Evolutionary conservation across 352 stramenopile species (phyloP).

Genomic region (Globisporangium paroecandrum): DNA sequence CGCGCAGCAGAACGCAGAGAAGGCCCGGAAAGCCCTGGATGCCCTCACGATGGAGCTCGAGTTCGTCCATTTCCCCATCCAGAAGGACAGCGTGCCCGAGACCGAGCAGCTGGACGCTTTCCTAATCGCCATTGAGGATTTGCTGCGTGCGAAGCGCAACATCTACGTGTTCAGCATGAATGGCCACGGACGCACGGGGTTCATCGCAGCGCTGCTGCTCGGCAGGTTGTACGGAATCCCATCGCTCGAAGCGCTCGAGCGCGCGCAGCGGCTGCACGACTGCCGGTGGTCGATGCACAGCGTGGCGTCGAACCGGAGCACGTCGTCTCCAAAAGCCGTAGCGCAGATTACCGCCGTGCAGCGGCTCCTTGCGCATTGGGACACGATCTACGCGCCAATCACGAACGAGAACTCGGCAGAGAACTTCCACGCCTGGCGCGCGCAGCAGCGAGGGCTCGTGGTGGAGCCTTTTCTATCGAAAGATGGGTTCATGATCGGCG

Average conservation of each 20-base stretch:
- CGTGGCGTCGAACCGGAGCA: constrained; percentile 29
- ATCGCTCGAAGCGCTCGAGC: constrained; percentile 52
- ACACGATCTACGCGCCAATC: constrained; percentile 64
- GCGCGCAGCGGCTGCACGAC: constrained; percentile 65
- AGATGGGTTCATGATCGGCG: constrained; percentile 63
- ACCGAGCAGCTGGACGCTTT: constrained; percentile 25
- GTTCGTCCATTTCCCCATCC: constrained; percentile 58
- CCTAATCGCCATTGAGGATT: constrained; percentile 37
- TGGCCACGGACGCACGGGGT: constrained; percentile 64
- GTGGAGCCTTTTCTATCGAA: constrained; percentile 36
- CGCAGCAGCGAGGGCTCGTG: constrained; percentile 50
- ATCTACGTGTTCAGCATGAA: constrained; percentile 77
- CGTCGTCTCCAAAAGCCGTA: constrained; percentile 47
- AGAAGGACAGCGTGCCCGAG: constrained; percentile 30
- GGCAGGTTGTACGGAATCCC: constrained; percentile 67
- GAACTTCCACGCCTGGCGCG: constrained; percentile 35
- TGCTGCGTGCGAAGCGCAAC: constrained; percentile 45
- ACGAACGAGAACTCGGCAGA: constrained; percentile 41
- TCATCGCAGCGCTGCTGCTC: constrained; percentile 65
- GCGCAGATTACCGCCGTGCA: constrained; percentile 45
- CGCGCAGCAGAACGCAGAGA: constrained; percentile 40
- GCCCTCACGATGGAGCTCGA: constrained; percentile 40
- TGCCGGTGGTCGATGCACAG: constrained; percentile 41
- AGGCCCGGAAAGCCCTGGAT: constrained; percentile 30
- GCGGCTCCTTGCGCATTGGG: constrained; percentile 43